phyloP scores from a whole-genome alignment of 1,284 basidiomycete genomes.

The Leccinum insigne region DNA sequence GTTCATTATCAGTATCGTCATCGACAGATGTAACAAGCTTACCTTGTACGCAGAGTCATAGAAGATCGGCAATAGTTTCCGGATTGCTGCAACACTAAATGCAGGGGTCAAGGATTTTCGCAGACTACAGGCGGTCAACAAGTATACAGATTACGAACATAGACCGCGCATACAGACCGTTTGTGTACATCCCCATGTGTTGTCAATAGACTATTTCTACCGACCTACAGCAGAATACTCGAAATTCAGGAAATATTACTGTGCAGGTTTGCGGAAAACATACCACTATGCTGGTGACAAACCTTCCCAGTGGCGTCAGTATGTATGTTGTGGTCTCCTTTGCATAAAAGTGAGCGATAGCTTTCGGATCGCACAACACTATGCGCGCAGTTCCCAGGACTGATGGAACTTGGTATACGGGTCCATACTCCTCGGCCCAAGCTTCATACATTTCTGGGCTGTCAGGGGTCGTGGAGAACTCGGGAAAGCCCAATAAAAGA shows the following conservation, averaged over 20 bases:
- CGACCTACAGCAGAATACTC: constrained; percentile 6
- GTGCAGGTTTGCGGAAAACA: constrained; percentile 15
- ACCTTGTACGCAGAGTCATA: too few species aligned
- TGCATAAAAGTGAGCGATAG: constrained; percentile 53
- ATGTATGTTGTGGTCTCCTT: constrained; percentile 52
- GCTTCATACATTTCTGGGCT: constrained; percentile 35
- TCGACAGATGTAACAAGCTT: too few species aligned
- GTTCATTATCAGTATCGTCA: too few species aligned
- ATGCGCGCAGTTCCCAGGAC: constrained; percentile 43
- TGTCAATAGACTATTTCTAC: constrained; percentile 12
- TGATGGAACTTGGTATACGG: constrained; percentile 45
- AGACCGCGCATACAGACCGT: constrained; percentile 1
- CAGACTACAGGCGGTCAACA: constrained; percentile 33
- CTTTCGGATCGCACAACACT: constrained; percentile 56
- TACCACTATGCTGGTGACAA: constrained; percentile 48
- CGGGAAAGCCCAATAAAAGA: constrained; percentile 38
- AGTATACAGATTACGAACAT: not conserved
- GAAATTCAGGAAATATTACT: not conserved
- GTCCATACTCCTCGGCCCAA: constrained; percentile 49
- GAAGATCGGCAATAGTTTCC: constrained; percentile 39
- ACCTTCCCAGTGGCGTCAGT: constrained; percentile 37
- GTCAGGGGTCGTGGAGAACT: constrained; percentile 32
- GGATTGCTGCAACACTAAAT: constrained; percentile 45
- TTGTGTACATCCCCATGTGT: constrained; percentile 22
- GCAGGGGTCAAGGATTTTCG: constrained; percentile 46